A percentile compares a stretch with the other conserved stretches of the same genome.
These are phyloP conservation scores for Sequoia sempervirens DNA, from an alignment of 75 land plant genomes.

Conservation along the genomic window DNA sequence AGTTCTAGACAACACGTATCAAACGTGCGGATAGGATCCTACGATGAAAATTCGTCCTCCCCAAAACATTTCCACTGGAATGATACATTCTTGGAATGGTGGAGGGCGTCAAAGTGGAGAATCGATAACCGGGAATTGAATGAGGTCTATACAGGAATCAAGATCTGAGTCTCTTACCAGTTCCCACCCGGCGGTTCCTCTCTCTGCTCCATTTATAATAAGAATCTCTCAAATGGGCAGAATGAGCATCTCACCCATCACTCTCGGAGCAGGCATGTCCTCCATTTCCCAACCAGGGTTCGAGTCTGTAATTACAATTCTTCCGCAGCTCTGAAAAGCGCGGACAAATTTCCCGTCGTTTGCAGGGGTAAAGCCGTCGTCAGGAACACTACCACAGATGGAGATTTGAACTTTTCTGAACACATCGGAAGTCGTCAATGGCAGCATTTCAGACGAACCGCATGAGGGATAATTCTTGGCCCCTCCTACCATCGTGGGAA, in stretches of 20 bases:
- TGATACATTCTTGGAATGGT: constrained; percentile 49
- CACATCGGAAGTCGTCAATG: constrained; percentile 10
- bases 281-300: constrained; percentile 41
- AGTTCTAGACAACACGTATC: constrained; percentile 14
- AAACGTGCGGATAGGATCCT: constrained; percentile 30
- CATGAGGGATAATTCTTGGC: constrained; percentile 34
- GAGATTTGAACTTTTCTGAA: constrained; percentile 28
- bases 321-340: constrained; percentile 23
- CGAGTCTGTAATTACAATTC: constrained; percentile 30
- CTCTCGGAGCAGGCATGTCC: constrained; percentile 42
- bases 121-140: not conserved
- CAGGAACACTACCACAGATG: constrained; percentile 67
- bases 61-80: constrained; percentile 32
- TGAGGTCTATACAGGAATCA: constrained; percentile 28
- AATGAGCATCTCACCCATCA: constrained; percentile 50
- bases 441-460: constrained; percentile 26
- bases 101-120: constrained; percentile 13
- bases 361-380: constrained; percentile 10
- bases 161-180: constrained; percentile 11
- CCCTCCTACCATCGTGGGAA: constrained; percentile 26
- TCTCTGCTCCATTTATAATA: constrained; percentile 46
- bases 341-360: constrained; percentile 10
- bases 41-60: constrained; percentile 45
- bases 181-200: constrained; percentile 38
- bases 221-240: constrained; percentile 47